Evolutionary conservation across 1,139 yeast species (phyloP).

Genomic region (Hyphopichia khmerensis): DNA sequence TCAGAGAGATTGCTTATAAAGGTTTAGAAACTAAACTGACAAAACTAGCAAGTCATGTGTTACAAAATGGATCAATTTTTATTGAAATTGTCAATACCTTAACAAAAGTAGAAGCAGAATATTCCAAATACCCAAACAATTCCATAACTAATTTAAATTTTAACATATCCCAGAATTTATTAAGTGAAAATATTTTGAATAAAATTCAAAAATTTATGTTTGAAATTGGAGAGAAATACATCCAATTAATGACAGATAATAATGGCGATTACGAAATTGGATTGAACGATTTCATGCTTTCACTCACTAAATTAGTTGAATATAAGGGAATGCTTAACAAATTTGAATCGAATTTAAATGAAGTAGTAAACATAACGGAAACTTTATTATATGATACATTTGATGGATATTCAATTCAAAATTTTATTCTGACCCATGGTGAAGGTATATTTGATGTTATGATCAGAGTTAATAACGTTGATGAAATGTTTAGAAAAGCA

Average conservation of each 20-base stretch:
- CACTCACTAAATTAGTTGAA: not conserved
- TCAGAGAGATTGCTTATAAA: slow-evolving; percentile 56
- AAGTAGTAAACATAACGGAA: not conserved
- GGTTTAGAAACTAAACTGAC: slow-evolving; percentile 71
- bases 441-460: slow-evolving; percentile 77
- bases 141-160: not conserved
- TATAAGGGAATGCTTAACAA: not conserved
- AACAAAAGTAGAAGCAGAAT: slow-evolving; percentile 8
- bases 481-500: slow-evolving; percentile 45
- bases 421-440: slow-evolving; percentile 61
- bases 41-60: slow-evolving; percentile 57
- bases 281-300: not conserved
- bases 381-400: slow-evolving; percentile 1
- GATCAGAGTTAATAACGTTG: slow-evolving; percentile 54
- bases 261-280: not conserved
- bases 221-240: not conserved
- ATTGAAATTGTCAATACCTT: slow-evolving; percentile 46
- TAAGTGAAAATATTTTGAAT: not conserved
- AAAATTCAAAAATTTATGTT: not conserved
- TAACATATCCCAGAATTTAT: not conserved
- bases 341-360: not conserved
- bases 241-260: not conserved
- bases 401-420: slow-evolving; percentile 19
- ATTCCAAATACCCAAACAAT: not conserved
- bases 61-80: slow-evolving; percentile 54